Percentiles rank a stretch among this genome's conserved stretches.
Evolutionary conservation across 768 basidiomycete genomes (phyloP).

Genomic region (Hortiboletus flavorubellus): DNA sequence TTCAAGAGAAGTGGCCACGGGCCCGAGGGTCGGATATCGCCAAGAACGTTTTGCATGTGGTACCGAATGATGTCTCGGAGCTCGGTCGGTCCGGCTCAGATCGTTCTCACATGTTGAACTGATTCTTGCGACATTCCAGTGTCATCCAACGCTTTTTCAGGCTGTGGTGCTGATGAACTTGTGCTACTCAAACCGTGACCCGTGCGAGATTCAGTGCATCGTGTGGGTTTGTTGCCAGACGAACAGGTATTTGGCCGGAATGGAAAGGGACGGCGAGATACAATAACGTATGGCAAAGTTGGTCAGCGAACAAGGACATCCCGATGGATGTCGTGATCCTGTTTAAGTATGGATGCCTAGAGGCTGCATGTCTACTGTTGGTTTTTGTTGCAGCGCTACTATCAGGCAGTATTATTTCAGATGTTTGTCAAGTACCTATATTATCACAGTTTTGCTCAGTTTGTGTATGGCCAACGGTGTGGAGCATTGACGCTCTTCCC

Average conservation of each 20-base stretch:
- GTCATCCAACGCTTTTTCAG: conserved; percentile 35
- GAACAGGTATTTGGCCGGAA: conserved; percentile 32
- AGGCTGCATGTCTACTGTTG: background rate
- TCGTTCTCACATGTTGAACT: background rate
- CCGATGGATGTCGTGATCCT: conserved; percentile 32
- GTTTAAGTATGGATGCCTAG: conserved; percentile 23
- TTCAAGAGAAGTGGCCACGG: conserved; percentile 7
- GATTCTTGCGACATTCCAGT: conserved; percentile 17
- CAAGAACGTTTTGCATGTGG: conserved; percentile 43
- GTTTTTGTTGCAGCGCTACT: background rate
- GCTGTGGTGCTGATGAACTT: conserved; percentile 31
- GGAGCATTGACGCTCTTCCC: too few species aligned
- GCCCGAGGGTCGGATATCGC: conserved; percentile 29
- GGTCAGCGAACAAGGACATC: conserved; percentile 35
- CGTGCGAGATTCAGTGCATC: conserved; percentile 40
- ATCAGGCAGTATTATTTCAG: too few species aligned
- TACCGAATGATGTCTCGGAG: conserved; percentile 43
- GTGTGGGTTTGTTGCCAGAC: conserved; percentile 36
- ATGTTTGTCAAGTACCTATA: background rate
- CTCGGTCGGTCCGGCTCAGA: conserved; percentile 31
- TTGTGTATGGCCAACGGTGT: too few species aligned
- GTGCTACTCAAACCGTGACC: conserved; percentile 37
- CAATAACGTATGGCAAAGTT: conserved; percentile 36
- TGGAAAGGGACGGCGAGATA: conserved; percentile 2
- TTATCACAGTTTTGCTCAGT: background rate